Percentiles rank a stretch among this genome's conserved stretches.
Evolutionary conservation across 2,329 filamentous ascomycete species (phyloP).

Genomic region (Claviceps fusiformis): DNA sequence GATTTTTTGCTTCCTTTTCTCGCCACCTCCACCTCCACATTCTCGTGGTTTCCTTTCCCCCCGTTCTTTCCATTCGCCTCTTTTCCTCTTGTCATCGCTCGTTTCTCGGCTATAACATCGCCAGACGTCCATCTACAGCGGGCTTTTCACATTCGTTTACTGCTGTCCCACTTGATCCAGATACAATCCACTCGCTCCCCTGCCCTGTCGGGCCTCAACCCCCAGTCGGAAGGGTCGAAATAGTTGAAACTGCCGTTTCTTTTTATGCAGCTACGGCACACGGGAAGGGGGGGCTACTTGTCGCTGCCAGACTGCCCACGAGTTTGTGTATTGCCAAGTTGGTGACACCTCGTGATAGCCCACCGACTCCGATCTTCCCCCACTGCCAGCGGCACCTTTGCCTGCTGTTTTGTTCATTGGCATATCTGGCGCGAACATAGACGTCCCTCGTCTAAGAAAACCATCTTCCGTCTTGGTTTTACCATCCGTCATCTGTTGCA

Average conservation of each 20-base stretch:
- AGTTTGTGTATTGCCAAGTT: background rate
- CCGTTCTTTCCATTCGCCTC: background rate
- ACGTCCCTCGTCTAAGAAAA: background rate
- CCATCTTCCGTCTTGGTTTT: background rate
- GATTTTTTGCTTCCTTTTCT: background rate
- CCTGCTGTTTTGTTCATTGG: background rate
- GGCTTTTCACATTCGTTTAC: background rate
- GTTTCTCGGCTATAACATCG: background rate
- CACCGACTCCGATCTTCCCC: background rate
- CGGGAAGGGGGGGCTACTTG: background rate
- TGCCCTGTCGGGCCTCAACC: background rate
- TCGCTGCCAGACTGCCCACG: background rate
- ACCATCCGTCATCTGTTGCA: background rate
- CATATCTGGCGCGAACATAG: background rate
- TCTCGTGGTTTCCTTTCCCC: background rate
- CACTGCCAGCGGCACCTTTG: background rate
- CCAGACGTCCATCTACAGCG: background rate
- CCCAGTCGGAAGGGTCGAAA: background rate
- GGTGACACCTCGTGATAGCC: slow-evolving; percentile 1
- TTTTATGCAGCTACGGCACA: background rate
- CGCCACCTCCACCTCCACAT: background rate
- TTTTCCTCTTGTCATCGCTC: background rate
- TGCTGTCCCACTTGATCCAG: background rate
- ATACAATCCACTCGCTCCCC: background rate
- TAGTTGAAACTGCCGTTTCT: background rate